Base-by-base conservation (phyloP, 768 basidiomycete genomes). In the Leccinellum albellum region DNA sequence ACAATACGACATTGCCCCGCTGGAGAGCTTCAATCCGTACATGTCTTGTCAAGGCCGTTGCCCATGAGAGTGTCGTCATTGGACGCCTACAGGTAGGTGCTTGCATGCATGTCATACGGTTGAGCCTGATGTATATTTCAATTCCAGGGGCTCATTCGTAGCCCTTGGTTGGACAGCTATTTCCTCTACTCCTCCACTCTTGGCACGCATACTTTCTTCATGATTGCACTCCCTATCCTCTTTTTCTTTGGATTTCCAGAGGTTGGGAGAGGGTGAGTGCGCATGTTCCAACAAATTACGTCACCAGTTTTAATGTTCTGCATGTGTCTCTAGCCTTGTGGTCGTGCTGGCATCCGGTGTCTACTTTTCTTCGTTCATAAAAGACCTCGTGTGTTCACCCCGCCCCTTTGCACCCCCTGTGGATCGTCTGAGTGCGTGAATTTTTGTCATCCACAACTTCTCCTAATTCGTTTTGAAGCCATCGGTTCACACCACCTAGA, bases 121-220 rank as follows among this genome's bases (percentile, higher is more conserved):
- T 5, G 40, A 20, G 40, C 40, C 10, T 40, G 5, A 40, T 20
- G n/a, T 40, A 12, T 40, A 9, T 15, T 29, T 32, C n/a, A n/a
- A n/a, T n/a, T n/a, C 6, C 60, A 84, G 89, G 68, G 76, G 9
- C 70, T 68, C 6, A 77, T 91, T 26, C 83, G 88, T 6, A 78
- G 76, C 5, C 81, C 87, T 3, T 85, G 81, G 78, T 73, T 91
- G 23, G 93, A 95, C 66, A 74, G 76, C 1, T 95, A 91, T 66
- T 94, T 95, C 66, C 82, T 94, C 31, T 88, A 94, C 60, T 84
- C 88, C 0, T 91, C 89, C 0, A 79, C 86, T 0, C 76, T 92
- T 10, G 93, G 84, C 0, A 92, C 91, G 1, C 93, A 94, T 64
- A 93, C 89, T 0, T 98, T 94, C 75, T 98, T 98, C 79, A 92